Base-by-base conservation (phyloP, 495 filamentous ascomycete species). In the Aspergillus egyptiacus region DNA sequence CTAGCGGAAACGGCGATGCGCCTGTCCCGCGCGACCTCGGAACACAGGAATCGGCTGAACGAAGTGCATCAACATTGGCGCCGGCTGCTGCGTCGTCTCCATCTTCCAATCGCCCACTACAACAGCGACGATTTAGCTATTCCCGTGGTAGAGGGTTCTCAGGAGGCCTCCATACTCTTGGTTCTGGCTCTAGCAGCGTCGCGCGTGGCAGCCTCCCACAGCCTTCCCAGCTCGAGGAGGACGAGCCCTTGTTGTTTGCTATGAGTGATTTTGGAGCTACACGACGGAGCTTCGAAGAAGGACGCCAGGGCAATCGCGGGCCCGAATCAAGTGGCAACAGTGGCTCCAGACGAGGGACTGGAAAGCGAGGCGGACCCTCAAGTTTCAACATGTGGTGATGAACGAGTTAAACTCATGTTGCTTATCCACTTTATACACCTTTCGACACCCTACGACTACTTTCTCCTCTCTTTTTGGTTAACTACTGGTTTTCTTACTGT, bases 241-340 rank as follows among this genome's bases (percentile, higher is more conserved):
- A 91, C 14, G 89, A 95, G 64, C 85, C 85, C 20, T 66, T 95
- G 8, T 67, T 94, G 14, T 95, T 95, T 59, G 84, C 86, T 32
- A 91, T 95, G 86, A 90, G 85, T 48, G 89, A 95, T 57, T 79
- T 93, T 50, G 84, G 80, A 5, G 68, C 64, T 14, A 81, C 79
- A 11, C 77, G 86, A 41, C 75, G 85, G 46, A 91, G 88, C 54
- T 65, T 89, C 14, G 88, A 91, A 57, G 87, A 89, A 57, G 75
- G 70, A 14, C 58, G 79, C 44, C 76, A 75, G 20, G 69, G 74
- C 15, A 74, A 70, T 17, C 70, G 68, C 44, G 60, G 59, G 23
- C 67, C 51, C 14, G 57, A 60, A 18, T 55, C 45, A 46, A 67
- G 50, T 63, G 66, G 24, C 40, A 44, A 44, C 19, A 51, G 56